Conservation (phyloP, 2,329 filamentous ascomycete genomes). For the Penicillium paneum region DNA sequence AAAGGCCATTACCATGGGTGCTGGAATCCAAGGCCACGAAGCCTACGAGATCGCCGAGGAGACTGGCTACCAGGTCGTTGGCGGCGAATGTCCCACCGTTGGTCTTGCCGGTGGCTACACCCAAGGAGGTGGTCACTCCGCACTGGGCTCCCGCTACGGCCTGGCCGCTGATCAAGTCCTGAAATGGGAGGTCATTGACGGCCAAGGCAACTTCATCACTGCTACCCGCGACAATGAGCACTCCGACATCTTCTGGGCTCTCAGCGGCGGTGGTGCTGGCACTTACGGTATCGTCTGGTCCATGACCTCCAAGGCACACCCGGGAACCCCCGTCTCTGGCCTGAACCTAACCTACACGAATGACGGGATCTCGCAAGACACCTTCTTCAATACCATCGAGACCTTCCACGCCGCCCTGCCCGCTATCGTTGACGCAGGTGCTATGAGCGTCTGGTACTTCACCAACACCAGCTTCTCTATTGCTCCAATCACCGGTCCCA, state of each 20-base stretch:
- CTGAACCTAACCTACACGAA: slow-evolving; percentile 45
- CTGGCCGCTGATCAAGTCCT: slow-evolving; percentile 60
- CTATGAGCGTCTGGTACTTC: slow-evolving; percentile 51
- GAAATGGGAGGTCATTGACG: slow-evolving; percentile 56
- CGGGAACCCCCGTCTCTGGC: slow-evolving; percentile 44
- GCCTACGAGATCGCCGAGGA: slow-evolving; percentile 48
- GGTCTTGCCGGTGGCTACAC: slow-evolving; percentile 59
- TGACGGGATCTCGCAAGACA: slow-evolving; percentile 37
- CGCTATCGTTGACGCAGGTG: slow-evolving; percentile 50
- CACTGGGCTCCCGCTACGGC: slow-evolving; percentile 54
- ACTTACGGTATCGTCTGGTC: slow-evolving; percentile 58
- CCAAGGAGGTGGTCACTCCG: slow-evolving; percentile 59
- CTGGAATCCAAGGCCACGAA: slow-evolving; percentile 53
- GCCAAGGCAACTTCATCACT: slow-evolving; percentile 21
- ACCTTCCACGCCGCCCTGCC: slow-evolving; percentile 50
- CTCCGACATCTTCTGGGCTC: slow-evolving; percentile 23
- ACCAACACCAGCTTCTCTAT: slow-evolving; percentile 51
- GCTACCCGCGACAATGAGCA: slow-evolving; percentile 16
- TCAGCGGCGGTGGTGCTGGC: slow-evolving; percentile 41
- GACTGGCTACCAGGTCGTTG: slow-evolving; percentile 51
- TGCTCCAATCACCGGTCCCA: slow-evolving; percentile 48
- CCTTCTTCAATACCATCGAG: slow-evolving; percentile 51
- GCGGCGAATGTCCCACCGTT: slow-evolving; percentile 55
- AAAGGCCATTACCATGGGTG: slow-evolving; percentile 52
- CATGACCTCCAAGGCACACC: slow-evolving; percentile 54